These are phyloP conservation scores for Mortierella hygrophila DNA, from an alignment of 192 early-diverging fungal genomes.

Conservation along the genomic window DNA sequence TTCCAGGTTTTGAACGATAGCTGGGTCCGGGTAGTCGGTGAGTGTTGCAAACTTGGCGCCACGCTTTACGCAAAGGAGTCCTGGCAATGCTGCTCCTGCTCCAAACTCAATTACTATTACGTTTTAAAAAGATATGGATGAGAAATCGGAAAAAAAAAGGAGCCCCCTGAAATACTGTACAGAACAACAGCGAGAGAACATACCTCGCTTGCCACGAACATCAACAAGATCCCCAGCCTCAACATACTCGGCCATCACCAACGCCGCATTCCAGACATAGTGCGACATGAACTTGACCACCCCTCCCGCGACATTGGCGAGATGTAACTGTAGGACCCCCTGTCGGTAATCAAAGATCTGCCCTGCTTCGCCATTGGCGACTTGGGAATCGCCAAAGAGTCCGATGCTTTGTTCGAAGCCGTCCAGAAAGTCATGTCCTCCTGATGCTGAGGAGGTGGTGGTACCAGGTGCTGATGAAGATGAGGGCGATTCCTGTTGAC, in stretches of 20 bases:
- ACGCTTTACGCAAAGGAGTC: constrained; percentile 30
- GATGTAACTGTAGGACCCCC: constrained; percentile 26
- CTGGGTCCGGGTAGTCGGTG: constrained; percentile 49
- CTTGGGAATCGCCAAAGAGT: constrained; percentile 51
- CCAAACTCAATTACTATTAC: constrained; percentile 47
- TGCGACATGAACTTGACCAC: constrained; percentile 51
- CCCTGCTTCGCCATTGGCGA: constrained; percentile 41
- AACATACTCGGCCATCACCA: constrained; percentile 52
- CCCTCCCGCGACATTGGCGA: constrained; percentile 41
- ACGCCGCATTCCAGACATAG: constrained; percentile 49
- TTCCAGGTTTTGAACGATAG: constrained; percentile 41
- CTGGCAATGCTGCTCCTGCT: constrained; percentile 48
- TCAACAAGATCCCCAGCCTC: constrained; percentile 22
- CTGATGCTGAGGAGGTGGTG: not conserved
- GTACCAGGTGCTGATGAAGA: not conserved
- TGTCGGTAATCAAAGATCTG: constrained; percentile 49
- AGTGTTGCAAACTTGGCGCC: constrained; percentile 31
- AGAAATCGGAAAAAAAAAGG: not conserved
- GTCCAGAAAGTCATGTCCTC: constrained; percentile 25
- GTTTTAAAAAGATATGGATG: not conserved
- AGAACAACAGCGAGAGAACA: not conserved
- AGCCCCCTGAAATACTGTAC: no score
- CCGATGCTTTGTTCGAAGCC: constrained; percentile 51
- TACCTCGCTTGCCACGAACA: constrained; percentile 43
- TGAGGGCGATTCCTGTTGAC: not conserved